phyloP scores from a whole-genome alignment of 768 basidiomycete species.

The Podaxis carcinomalis region DNA sequence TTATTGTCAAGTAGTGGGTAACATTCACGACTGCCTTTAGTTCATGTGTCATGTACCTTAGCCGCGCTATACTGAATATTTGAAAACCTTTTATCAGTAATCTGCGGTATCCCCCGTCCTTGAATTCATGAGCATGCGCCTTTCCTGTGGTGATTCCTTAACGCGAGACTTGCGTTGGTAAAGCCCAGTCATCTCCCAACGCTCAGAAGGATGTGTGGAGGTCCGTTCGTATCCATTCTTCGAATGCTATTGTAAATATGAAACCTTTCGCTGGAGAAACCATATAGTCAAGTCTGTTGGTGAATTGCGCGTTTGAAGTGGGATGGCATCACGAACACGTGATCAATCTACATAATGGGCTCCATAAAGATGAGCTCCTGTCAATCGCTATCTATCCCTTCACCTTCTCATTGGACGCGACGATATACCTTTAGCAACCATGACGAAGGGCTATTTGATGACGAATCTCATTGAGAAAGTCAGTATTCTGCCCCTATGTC shows the following conservation, averaged over 20 bases:
- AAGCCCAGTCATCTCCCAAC: not conserved
- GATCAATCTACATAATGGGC: not conserved
- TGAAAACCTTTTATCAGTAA: no score
- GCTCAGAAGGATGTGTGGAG: not conserved
- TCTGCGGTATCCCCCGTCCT: no score
- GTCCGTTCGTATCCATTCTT: not conserved
- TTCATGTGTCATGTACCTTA: no score
- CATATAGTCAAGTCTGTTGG: not conserved
- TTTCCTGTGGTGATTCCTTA: not conserved
- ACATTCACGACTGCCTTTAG: no score
- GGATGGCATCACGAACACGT: constrained; percentile 8
- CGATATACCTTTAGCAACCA: constrained; percentile 21
- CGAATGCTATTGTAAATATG: not conserved
- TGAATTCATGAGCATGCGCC: no score
- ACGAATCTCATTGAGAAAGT: constrained; percentile 83
- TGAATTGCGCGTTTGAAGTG: not conserved
- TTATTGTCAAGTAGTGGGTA: no score
- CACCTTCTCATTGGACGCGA: constrained; percentile 2
- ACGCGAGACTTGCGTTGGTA: not conserved
- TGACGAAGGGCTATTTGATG: constrained; percentile 87
- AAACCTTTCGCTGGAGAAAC: not conserved
- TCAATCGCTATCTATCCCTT: not conserved
- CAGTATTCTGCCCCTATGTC: not conserved
- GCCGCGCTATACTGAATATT: no score
- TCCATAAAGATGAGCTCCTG: not conserved